These are phyloP conservation scores for Podospora didyma DNA, from an alignment of 495 filamentous ascomycete species.

Conservation along the genomic window DNA sequence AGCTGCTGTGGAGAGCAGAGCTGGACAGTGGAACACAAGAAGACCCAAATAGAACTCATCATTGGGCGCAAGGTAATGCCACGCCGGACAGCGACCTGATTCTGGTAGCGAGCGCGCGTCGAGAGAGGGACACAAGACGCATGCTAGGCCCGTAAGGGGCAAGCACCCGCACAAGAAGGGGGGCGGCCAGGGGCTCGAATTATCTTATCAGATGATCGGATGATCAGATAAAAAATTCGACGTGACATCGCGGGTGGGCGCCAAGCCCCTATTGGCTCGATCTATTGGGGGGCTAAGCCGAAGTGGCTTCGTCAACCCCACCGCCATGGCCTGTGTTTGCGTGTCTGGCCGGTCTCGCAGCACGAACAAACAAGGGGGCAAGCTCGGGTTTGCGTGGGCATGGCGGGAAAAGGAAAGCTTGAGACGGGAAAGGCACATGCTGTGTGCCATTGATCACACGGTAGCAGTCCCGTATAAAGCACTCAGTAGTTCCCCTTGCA, in stretches of 20 bases:
- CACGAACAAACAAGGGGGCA: too few species aligned
- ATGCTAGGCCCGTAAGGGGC: neutral
- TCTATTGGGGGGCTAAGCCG: neutral
- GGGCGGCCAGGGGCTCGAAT: neutral
- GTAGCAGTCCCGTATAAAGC: neutral
- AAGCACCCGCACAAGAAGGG: neutral
- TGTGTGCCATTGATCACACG: neutral
- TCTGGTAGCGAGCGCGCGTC: neutral
- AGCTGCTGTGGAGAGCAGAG: too few species aligned
- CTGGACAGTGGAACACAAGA: too few species aligned
- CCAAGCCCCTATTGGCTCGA: neutral
- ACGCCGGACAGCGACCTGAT: neutral
- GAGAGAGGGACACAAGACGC: neutral
- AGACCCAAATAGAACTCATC: neutral
- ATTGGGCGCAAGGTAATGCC: neutral
- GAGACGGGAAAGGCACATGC: neutral
- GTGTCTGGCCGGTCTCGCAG: neutral
- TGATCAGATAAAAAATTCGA: constrained; percentile 13
- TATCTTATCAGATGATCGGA: constrained; percentile 24
- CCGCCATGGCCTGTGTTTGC: neutral
- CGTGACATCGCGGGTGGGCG: neutral
- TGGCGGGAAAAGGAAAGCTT: too few species aligned
- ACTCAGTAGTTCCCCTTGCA: neutral
- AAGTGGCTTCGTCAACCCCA: neutral
- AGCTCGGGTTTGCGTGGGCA: too few species aligned